These are phyloP conservation scores for Primulina huaijiensis DNA, from an alignment of 257 asterid species.

Conservation along the genomic window DNA sequence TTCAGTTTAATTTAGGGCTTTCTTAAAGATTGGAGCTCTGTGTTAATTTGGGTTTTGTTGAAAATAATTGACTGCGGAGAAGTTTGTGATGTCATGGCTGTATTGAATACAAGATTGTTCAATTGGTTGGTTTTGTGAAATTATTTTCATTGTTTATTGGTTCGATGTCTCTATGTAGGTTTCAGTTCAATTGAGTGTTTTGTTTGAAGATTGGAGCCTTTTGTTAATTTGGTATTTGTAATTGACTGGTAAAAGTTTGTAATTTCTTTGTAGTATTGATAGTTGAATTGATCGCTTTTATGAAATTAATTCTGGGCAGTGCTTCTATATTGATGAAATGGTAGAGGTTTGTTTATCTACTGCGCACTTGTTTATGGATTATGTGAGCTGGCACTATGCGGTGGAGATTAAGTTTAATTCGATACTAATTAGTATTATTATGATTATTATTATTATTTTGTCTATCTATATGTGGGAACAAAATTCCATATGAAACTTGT, in stretches of 20 bases:
- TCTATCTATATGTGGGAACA: neutral
- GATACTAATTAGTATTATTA: neutral
- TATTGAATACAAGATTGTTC: neutral
- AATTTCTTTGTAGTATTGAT: slow-evolving; percentile 7
- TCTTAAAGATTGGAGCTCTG: neutral
- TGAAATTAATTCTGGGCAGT: slow-evolving; percentile 16
- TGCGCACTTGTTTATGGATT: neutral
- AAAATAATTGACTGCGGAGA: neutral
- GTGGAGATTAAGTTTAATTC: too few relatives aligned
- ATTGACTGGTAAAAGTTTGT: slow-evolving; percentile 10
- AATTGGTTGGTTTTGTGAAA: neutral
- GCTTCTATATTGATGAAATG: neutral
- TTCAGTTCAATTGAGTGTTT: neutral
- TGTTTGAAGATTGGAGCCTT: slow-evolving; percentile 13
- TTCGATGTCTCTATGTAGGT: neutral
- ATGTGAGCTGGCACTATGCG: neutral
- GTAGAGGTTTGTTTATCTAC: neutral
- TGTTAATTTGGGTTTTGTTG: slow-evolving; percentile 6
- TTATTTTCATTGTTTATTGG: neutral
- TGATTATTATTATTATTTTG: neutral
- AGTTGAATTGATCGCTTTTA: neutral
- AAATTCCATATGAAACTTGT: neutral
- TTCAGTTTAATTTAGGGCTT: slow-evolving; percentile 15
- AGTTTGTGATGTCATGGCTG: neutral
- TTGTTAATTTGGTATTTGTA: neutral